These are phyloP conservation scores for Domatiomyces catenatus DNA, from an alignment of 2,329 filamentous ascomycete species.

Conservation along the genomic window DNA sequence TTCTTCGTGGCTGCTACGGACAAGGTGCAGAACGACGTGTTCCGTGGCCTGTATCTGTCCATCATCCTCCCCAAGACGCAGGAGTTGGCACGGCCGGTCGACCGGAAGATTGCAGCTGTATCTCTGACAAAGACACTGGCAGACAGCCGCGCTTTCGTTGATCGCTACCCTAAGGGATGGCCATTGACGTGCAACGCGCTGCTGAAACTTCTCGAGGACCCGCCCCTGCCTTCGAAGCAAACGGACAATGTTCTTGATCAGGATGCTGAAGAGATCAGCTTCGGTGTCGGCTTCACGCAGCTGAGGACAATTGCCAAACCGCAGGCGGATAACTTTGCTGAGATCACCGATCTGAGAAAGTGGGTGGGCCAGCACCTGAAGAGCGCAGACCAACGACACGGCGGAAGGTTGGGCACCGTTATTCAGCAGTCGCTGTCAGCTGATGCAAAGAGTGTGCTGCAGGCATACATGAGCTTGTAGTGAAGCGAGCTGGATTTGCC, in stretches of 20 bases:
- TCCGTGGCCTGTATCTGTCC: constrained; percentile 51
- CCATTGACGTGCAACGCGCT: constrained; percentile 76
- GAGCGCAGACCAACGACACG: constrained; percentile 58
- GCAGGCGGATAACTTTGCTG: constrained; percentile 66
- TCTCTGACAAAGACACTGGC: constrained; percentile 85
- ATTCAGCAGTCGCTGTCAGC: constrained; percentile 54
- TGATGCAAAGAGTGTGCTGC: constrained; percentile 37
- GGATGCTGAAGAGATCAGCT: constrained; percentile 87
- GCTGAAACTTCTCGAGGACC: constrained; percentile 76
- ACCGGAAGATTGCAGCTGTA: constrained; percentile 85
- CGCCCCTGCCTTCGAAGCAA: constrained; percentile 55
- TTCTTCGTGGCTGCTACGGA: constrained; percentile 82
- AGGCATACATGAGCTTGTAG: constrained; percentile 30
- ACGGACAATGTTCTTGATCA: constrained; percentile 71
- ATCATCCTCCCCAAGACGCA: constrained; percentile 82
- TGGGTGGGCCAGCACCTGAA: constrained; percentile 78
- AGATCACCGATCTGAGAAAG: constrained; percentile 60
- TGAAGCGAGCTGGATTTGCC: too few species aligned
- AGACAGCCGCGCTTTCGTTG: constrained; percentile 69
- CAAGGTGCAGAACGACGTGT: constrained; percentile 50
- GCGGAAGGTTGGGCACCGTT: constrained; percentile 54
- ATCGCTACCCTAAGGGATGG: constrained; percentile 79
- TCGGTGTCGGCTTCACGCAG: constrained; percentile 85
- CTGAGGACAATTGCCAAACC: constrained; percentile 76
- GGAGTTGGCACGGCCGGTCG: constrained; percentile 70